Percentiles rank a stretch among this genome's conserved stretches.
phyloP scores from a whole-genome alignment of 805 yeast genomes.

The Starmerella cellae region DNA sequence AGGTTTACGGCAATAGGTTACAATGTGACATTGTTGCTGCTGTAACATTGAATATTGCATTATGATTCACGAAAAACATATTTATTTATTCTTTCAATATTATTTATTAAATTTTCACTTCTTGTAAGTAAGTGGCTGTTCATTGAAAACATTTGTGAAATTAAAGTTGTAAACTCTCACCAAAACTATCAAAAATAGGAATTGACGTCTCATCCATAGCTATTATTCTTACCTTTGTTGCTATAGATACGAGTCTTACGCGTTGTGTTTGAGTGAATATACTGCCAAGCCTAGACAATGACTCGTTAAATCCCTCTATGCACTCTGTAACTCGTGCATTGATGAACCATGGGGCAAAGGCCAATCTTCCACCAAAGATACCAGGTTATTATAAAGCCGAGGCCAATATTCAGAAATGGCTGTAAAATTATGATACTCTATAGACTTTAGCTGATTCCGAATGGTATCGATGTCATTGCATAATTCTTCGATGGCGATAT shows the following conservation, averaged over 20 bases:
- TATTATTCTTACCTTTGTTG: slow-evolving; percentile 5
- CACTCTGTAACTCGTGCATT: neutral
- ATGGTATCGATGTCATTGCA: slow-evolving; percentile 2
- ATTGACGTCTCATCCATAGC: slow-evolving; percentile 4
- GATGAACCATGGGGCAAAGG: neutral
- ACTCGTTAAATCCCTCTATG: slow-evolving; percentile 1
- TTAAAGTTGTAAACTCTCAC: slow-evolving; percentile 1
- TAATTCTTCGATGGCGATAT: slow-evolving; percentile 1
- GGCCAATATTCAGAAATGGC: slow-evolving; percentile 6
- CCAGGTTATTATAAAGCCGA: slow-evolving; percentile 7
- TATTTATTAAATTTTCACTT: no score
- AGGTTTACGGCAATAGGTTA: slow-evolving; percentile 10
- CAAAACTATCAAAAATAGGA: slow-evolving; percentile 4
- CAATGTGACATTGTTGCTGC: no score
- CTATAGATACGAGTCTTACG: slow-evolving; percentile 10
- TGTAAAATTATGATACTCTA: neutral
- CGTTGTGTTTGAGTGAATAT: slow-evolving; percentile 12
- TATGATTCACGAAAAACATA: no score
- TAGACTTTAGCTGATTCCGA: neutral
- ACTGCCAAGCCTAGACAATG: neutral
- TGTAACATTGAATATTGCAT: no score
- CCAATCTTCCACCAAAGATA: slow-evolving; percentile 11
- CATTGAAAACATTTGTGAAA: no score
- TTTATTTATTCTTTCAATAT: no score
- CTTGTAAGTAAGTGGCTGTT: no score